Evolutionary conservation across 371 early-diverging fungal genomes (phyloP).

Genomic region (Rhizomucor miehei): DNA sequence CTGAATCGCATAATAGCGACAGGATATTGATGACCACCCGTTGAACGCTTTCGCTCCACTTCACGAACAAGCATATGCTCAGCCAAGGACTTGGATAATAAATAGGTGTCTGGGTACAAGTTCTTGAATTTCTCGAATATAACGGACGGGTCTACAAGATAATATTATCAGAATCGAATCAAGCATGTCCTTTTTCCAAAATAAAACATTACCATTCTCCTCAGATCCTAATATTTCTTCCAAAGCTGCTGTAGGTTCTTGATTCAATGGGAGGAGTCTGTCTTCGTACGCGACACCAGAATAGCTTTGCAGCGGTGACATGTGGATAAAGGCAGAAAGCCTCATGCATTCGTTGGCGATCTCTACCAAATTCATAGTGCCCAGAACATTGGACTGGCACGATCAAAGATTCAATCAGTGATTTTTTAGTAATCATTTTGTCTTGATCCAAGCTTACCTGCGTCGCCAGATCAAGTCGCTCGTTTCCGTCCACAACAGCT

Average conservation of each 20-base stretch:
- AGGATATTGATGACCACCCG: slow-evolving; percentile 27
- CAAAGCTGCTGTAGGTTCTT: slow-evolving; percentile 37
- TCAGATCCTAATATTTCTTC: slow-evolving; percentile 14
- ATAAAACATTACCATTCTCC: slow-evolving; percentile 14
- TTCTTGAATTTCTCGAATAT: slow-evolving; percentile 10
- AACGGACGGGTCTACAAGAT: slow-evolving; percentile 11
- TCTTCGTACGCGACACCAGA: slow-evolving; percentile 33
- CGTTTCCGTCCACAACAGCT: slow-evolving; percentile 55
- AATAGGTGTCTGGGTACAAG: slow-evolving; percentile 50
- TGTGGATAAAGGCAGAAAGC: slow-evolving; percentile 44
- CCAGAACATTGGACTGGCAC: slow-evolving; percentile 53
- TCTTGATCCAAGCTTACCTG: slow-evolving; percentile 31
- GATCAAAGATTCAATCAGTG: not conserved
- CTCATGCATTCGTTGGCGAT: slow-evolving; percentile 49
- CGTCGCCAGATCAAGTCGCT: slow-evolving; percentile 44
- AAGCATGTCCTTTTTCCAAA: slow-evolving; percentile 15
- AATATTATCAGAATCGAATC: slow-evolving; percentile 4
- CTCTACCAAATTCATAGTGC: slow-evolving; percentile 50
- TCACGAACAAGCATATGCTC: slow-evolving; percentile 53
- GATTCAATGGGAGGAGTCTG: slow-evolving; percentile 40
- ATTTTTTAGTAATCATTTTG: not conserved
- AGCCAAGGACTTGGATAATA: slow-evolving; percentile 55
- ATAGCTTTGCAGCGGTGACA: slow-evolving; percentile 48
- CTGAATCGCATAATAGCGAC: slow-evolving; percentile 54
- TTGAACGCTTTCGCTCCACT: slow-evolving; percentile 30